Evolutionary conservation across 2,329 filamentous ascomycete genomes (phyloP).

Genomic region (Pseudocercospora musae): DNA sequence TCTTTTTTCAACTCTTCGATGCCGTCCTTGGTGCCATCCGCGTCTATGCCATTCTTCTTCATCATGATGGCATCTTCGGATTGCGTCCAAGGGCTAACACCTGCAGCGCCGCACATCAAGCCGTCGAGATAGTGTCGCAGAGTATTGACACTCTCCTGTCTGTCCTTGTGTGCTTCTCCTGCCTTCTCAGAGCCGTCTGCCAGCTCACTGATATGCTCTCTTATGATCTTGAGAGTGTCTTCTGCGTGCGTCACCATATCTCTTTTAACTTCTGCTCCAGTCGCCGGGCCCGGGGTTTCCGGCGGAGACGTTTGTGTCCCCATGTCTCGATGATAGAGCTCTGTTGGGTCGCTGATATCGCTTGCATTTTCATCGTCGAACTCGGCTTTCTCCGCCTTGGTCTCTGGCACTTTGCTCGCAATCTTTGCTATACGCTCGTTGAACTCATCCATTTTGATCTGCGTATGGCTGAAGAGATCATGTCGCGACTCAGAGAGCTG

Average conservation of each 20-base stretch:
- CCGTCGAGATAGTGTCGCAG: conserved; percentile 65
- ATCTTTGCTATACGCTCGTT: conserved; percentile 52
- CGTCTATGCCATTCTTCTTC: conserved; percentile 33
- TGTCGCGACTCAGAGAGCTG: conserved; percentile 55
- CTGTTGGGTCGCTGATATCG: conserved; percentile 61
- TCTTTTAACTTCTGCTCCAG: conserved; percentile 20
- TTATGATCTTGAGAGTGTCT: conserved; percentile 46
- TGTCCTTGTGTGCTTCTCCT: conserved; percentile 50
- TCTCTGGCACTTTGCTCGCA: conserved; percentile 27
- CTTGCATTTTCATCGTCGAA: conserved; percentile 49
- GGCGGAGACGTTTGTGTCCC: conserved; percentile 69
- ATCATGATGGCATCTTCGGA: conserved; percentile 35
- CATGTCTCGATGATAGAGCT: conserved; percentile 77
- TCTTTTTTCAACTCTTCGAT: conserved; percentile 70
- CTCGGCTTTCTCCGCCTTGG: conserved; percentile 29
- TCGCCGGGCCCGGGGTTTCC: conserved; percentile 40
- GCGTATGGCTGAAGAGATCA: conserved; percentile 53
- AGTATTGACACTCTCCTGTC: conserved; percentile 50
- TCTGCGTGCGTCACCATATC: conserved; percentile 29
- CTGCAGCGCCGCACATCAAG: conserved; percentile 47
- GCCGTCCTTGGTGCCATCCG: conserved; percentile 60
- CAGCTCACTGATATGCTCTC: conserved; percentile 51
- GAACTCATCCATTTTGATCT: conserved; percentile 51
- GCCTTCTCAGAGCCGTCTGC: conserved; percentile 50
- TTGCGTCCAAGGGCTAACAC: conserved; percentile 20